These are phyloP conservation scores for Fibroporia radiculosa DNA, from an alignment of 768 basidiomycete species.

Conservation along the genomic window DNA sequence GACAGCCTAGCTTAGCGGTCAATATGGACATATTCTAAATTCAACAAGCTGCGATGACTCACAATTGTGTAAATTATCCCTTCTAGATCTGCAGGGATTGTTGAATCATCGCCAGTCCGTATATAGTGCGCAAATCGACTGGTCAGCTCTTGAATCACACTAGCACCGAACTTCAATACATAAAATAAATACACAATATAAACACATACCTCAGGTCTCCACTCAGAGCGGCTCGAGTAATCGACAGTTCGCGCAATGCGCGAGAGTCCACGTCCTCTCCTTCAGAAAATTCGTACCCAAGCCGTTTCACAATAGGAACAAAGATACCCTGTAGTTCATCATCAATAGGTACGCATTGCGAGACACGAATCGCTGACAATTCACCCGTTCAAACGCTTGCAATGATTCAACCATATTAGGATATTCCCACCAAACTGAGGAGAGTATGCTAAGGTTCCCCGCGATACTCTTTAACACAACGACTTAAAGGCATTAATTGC, in stretches of 20 bases:
- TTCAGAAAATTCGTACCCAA: conserved; percentile 70
- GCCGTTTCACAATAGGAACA: conserved; percentile 64
- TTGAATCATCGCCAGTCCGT: conserved; percentile 64
- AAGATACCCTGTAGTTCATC: conserved; percentile 45
- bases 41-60: conserved; percentile 16
- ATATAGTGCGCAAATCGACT: conserved; percentile 65
- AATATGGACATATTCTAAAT: background rate
- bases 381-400: conserved; percentile 52
- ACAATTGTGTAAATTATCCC: conserved; percentile 46
- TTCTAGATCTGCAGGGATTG: conserved; percentile 77
- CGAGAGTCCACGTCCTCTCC: conserved; percentile 61
- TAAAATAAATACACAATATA: background rate
- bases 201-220: conserved; percentile 33
- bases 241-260: conserved; percentile 68
- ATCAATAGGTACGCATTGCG: background rate
- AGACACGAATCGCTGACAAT: conserved; percentile 12
- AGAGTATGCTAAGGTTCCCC: conserved; percentile 44
- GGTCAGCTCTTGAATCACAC: conserved; percentile 67
- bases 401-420: conserved; percentile 42
- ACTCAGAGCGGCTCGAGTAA: conserved; percentile 44
- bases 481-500: conserved; percentile 36
- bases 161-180: conserved; percentile 21
- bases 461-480: conserved; percentile 76
- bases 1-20: conserved; percentile 42
- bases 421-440: conserved; percentile 81